These are phyloP conservation scores for Cyanidioschyzon merolae DNA, from an alignment of 23 red algal species.

Conservation along the genomic window DNA sequence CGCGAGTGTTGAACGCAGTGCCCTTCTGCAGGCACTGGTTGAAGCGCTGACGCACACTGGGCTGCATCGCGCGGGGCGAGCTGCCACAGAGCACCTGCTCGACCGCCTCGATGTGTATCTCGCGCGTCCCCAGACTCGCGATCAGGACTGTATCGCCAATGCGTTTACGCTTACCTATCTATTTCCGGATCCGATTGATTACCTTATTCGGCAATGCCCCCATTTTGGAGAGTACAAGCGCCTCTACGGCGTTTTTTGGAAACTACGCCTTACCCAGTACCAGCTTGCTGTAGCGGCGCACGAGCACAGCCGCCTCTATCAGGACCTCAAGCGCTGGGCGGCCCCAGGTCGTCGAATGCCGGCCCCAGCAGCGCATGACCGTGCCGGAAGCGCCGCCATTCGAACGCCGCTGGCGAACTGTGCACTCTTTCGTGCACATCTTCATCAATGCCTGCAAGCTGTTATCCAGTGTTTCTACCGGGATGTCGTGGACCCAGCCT, in stretches of 20 bases:
- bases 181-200: not conserved
- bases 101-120: constrained; percentile 1
- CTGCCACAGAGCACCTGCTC: not conserved
- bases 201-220: not conserved
- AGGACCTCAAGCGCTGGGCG: not conserved
- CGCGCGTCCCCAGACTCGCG: not conserved
- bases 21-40: not conserved
- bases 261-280: not conserved
- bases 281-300: not conserved
- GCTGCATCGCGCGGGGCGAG: not conserved
- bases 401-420: not conserved
- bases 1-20: not conserved
- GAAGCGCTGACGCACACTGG: not conserved
- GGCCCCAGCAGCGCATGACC: not conserved
- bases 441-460: not conserved
- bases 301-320: not conserved
- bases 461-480: not conserved
- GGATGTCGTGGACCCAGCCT: not conserved
- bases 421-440: not conserved
- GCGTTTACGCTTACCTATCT: constrained; percentile 3
- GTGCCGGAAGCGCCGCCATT: not conserved
- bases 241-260: not conserved
- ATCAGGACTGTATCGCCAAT: not conserved
- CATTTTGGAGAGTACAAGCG: not conserved
- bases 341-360: not conserved